phyloP scores from a whole-genome alignment of 2,329 filamentous ascomycete species.

The Rhynchosporium agropyri region DNA sequence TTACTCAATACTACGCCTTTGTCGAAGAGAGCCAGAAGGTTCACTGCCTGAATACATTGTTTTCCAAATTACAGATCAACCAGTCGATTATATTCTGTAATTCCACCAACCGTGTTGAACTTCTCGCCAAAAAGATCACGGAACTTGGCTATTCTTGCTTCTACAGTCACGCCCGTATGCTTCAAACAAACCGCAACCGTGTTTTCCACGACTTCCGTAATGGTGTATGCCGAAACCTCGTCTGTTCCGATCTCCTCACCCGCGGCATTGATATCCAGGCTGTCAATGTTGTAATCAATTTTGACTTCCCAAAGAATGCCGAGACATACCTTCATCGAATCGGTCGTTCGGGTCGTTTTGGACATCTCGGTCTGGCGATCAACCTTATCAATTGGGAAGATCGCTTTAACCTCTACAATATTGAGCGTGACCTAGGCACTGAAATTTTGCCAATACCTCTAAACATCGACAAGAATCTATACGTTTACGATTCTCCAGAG shows the following conservation, averaged over 20 bases:
- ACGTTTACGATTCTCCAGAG: slow-evolving; percentile 96
- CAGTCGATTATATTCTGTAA: slow-evolving; percentile 99
- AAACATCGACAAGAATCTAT: slow-evolving; percentile 95
- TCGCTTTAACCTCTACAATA: slow-evolving; percentile 97
- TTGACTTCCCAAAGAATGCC: slow-evolving; percentile 98
- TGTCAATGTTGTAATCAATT: slow-evolving; percentile 99
- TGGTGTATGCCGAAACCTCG: slow-evolving; percentile 94
- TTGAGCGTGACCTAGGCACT: slow-evolving; percentile 94
- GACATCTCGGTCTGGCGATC: slow-evolving; percentile 94
- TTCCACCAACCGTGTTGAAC: slow-evolving; percentile 95
- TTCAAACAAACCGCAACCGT: slow-evolving; percentile 93
- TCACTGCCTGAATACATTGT: slow-evolving; percentile 97
- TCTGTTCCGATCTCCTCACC: slow-evolving; percentile 95
- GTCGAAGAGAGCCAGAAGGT: slow-evolving; percentile 99
- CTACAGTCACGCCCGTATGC: slow-evolving; percentile 98
- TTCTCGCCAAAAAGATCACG: slow-evolving; percentile 98
- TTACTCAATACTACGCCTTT: slow-evolving; percentile 99
- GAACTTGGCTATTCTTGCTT: slow-evolving; percentile 99
- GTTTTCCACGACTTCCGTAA: slow-evolving; percentile 99
- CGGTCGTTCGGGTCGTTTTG: slow-evolving; percentile 94
- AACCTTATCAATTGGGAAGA: slow-evolving; percentile 99
- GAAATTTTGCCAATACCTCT: slow-evolving; percentile 97
- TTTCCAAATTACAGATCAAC: slow-evolving; percentile 99
- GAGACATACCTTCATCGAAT: slow-evolving; percentile 99
- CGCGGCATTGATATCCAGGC: slow-evolving; percentile 99